Evolutionary conservation across 352 stramenopile genomes (phyloP), one percentile per base, ranked within the genome.

Genomic region (Pythium dissotocum): DNA sequence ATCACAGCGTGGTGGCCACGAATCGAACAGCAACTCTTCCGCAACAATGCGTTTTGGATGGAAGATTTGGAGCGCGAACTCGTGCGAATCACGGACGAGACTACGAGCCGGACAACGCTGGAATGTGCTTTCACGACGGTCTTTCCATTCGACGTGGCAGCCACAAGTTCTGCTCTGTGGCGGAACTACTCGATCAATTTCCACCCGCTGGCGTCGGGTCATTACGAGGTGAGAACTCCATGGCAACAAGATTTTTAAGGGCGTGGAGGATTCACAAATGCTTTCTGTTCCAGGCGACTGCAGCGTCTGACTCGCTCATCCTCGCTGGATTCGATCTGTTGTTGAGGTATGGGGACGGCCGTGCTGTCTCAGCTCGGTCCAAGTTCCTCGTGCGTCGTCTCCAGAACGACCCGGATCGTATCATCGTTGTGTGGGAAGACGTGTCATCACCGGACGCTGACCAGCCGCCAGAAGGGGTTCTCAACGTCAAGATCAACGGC

Each of bases 41-140:
- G 51, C n/a, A 61, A 61, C 35, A 40, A 61, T 13, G 36, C 24
- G n/a, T 61, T 61, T 14, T 61, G 55, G 55, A 36, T 52, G 55
- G 36, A 51, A 51, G 55, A 61, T 5, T 35, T 33, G n/a, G 55
- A 61, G 3, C 55, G 35, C n/a, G 55, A 61, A 7, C n/a, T 51
- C 6, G 30, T 61, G 4, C 32, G 24, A 18, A 21, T 61, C 55
- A 49, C 55, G 16, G 12, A 9, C 18, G 35, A 51, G 30, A 10
- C 55, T 1, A 30, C 26, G 7, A 35, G 55, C 1, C 6, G 6
- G 4, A 61, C 7, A 6, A 26, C 48, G 6, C 14, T 61, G 4
- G 55, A 61, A 48, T 26, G 12, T 21, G 55, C 36, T 35, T 48
- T 35, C 38, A 51, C 32, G 1, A 44, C 44, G 21, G 13, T 49